Conservation (phyloP, 169 alveolate species). For the Plasmodium fragile region DNA sequence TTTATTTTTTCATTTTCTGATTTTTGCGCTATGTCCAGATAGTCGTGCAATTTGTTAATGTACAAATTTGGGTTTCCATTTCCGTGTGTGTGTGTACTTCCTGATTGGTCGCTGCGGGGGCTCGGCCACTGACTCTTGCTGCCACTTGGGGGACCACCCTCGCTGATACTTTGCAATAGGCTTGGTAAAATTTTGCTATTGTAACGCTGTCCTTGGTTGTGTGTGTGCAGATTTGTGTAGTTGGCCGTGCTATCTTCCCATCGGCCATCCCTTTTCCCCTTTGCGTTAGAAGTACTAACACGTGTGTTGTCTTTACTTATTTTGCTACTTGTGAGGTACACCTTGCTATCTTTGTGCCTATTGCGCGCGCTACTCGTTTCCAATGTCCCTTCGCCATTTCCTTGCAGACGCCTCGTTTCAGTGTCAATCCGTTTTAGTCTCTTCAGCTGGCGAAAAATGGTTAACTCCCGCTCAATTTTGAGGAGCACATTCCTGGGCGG, state of each 20-base stretch:
- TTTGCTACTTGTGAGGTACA: slow-evolving; percentile 8
- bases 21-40: slow-evolving; percentile 31
- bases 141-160: not conserved
- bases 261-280: not conserved
- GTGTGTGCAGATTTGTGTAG: not conserved
- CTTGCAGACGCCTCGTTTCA: slow-evolving; percentile 10
- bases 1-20: slow-evolving; percentile 63
- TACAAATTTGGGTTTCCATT: slow-evolving; percentile 14
- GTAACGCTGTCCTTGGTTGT: not conserved
- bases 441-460: slow-evolving; percentile 12
- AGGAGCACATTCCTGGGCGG: not conserved
- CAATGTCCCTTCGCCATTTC: not conserved
- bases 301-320: not conserved
- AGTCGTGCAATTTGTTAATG: slow-evolving; percentile 67
- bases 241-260: not conserved
- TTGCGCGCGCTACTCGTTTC: not conserved
- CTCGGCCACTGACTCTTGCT: not conserved
- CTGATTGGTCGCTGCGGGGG: not conserved
- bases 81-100: not conserved
- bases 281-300: not conserved
- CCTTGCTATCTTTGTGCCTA: not conserved
- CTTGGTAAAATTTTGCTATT: not conserved
- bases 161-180: not conserved
- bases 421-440: not conserved
- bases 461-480: slow-evolving; percentile 3